Evolutionary conservation across 177 flowering plant species (phyloP), one percentile per base, ranked within the genome.

Genomic region (Tripterygium wilfordii): DNA sequence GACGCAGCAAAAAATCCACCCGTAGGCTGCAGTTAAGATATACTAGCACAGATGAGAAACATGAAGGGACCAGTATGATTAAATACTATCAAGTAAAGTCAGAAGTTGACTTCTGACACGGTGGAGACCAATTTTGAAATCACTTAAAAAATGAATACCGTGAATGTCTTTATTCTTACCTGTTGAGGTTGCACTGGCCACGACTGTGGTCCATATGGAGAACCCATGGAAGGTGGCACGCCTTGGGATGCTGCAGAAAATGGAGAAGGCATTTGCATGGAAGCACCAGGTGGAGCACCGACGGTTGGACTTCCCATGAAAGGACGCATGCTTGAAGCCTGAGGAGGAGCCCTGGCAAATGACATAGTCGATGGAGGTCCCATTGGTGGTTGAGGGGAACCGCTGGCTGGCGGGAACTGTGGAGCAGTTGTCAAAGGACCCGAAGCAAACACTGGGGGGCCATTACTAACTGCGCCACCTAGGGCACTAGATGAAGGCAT

Each of bases 131-230:
- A 6, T 35, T 15, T 15, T 2, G 3, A 3, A 23, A 12, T 23
- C 2, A 23, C 2, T 1, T 1, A 40, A n/a, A 3, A 15, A 36
- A 16, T 15, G 19, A 17, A 27, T 26, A 16, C 17, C 10, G 8
- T 35, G 24, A 28, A 27, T 13, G 23, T 16, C 6, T 15, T 6
- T 2, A 23, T 9, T 42, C 63, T 58, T 49, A 86, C 97, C 74
- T 75, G 90, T 20, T 54, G 71, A 5, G 70, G 48, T 48, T 68
- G 83, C 76, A 67, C 46, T 45, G 55, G 72, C 79, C 88, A 77
- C n/a, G n/a, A n/a, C 48, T 68, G 88, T 44, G 73, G 24, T 19
- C 74, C 84, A 64, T 53, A 82, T 12, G 80, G 76, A 42, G 80
- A 58, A 49, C 65, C 67, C 5, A 24, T 15, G 46, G 57, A 65